Base-by-base conservation (phyloP, 768 basidiomycete genomes). In the Mrakia hoshinonis region DNA sequence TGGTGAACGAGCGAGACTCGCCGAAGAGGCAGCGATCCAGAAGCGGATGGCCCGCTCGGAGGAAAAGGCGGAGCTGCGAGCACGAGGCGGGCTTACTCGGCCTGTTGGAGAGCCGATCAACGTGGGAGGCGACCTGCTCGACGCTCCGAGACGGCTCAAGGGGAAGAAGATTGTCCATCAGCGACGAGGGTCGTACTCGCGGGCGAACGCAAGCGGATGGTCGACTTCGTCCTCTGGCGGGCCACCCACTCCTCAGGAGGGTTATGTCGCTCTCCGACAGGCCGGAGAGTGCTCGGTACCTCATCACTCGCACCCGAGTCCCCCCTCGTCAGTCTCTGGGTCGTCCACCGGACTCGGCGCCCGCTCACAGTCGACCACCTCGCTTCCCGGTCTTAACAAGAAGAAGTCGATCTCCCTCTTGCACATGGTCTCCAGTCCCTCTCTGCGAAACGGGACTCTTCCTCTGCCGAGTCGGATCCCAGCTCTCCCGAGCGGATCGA, bases 391-490 rank as follows among this genome's bases (percentile, higher is more conserved):
- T 13, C 61, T 70, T 24, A 31, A 52, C 48, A 48, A 62, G 22
- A 62, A 62, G 10, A 9, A n/a, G n/a, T 70, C 69, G 24, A 52
- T 54, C 51, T 31, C 63, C 47, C 69, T 70, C 15, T 61, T 70
- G 13, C 24, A 47, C 12, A 26, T 62, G 1, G 63, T 34, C 49
- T 11, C 39, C 18, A 63, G 61, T 4, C 48, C 48, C 4, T 24
- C 69, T 49, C 22, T 51, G 47, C 58, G 34, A 20, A 61, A 38
- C 18, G 58, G n/a, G 31, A 2, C 15, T 6, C 29, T 31, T 36
- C 60, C 34, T 36, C 22, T 48, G 20, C 3, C 38, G 26, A 5
- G 6, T n/a, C 9, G 26, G 12, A 12, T 15, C n/a, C 15, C 39
- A 2, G 15, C 29, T 1, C 22, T 38, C 4, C 34, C 34, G 10